A percentile compares a stretch with the other conserved stretches of the same genome.
Evolutionary conservation across 202 grass and related monocot genomes (phyloP).

Genomic region (Digitaria exilis): DNA sequence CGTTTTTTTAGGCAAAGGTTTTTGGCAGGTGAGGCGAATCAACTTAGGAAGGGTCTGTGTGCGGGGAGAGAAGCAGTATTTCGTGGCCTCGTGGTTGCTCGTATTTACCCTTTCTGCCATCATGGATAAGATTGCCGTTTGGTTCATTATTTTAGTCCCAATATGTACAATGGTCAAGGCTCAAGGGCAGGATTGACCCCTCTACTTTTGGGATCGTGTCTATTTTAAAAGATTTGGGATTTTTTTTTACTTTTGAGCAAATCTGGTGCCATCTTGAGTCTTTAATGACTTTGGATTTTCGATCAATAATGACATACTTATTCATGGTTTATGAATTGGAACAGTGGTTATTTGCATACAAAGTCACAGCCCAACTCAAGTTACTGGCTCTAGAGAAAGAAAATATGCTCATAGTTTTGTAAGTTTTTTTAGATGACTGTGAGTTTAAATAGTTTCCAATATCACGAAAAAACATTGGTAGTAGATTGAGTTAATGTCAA

Average conservation of each 20-base stretch:
- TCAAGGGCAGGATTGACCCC: background rate
- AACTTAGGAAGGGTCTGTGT: background rate
- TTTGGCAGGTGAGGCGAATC: slow-evolving; percentile 12
- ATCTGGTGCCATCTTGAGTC: background rate
- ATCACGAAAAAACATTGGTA: background rate
- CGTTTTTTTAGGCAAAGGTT: slow-evolving; percentile 26
- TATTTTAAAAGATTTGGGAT: background rate
- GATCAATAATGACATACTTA: background rate
- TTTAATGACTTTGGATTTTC: background rate
- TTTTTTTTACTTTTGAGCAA: background rate
- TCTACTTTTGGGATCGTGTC: background rate
- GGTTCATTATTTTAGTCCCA: background rate
- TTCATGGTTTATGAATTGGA: background rate
- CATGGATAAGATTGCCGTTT: slow-evolving; percentile 20
- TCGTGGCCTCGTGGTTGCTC: background rate
- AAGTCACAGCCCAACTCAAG: background rate
- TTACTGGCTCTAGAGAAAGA: background rate
- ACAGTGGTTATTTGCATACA: background rate
- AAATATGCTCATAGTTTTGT: too few species aligned
- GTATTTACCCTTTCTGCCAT: slow-evolving; percentile 30
- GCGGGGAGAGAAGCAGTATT: background rate
- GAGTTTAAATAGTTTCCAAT: background rate
- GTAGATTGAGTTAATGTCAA: too few species aligned
- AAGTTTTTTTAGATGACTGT: background rate
- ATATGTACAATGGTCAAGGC: background rate